A percentile compares a stretch with the other conserved stretches of the same genome.
Conservation (phyloP, 495 filamentous ascomycete species). For the Friedmanniomyces endolithicus region DNA sequence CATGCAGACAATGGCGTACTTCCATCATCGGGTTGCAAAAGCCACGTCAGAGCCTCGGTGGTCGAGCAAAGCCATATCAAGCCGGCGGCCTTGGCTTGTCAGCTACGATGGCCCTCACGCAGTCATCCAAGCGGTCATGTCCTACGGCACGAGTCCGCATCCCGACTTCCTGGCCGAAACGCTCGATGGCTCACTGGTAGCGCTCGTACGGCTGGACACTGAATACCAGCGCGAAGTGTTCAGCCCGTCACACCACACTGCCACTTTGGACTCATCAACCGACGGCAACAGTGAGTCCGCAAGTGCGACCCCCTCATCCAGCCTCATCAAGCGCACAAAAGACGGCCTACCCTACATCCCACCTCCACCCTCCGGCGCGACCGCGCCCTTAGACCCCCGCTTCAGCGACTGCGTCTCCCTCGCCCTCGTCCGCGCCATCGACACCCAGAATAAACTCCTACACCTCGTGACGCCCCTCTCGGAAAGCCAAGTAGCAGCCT, state of each 20-base stretch:
- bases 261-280: background rate
- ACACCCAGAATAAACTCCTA: slow-evolving; percentile 32
- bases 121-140: slow-evolving; percentile 41
- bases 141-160: slow-evolving; percentile 39
- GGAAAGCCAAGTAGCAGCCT: slow-evolving; percentile 2
- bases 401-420: slow-evolving; percentile 34
- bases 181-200: slow-evolving; percentile 47
- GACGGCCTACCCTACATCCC: slow-evolving; percentile 19
- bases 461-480: slow-evolving; percentile 43
- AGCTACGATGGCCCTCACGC: slow-evolving; percentile 40
- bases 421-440: slow-evolving; percentile 44
- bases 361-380: slow-evolving; percentile 1
- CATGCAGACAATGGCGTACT: slow-evolving; percentile 76
- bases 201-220: slow-evolving; percentile 42
- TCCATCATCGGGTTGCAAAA: slow-evolving; percentile 28
- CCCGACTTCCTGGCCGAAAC: slow-evolving; percentile 39
- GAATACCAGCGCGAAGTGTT: slow-evolving; percentile 3
- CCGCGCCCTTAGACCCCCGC: slow-evolving; percentile 30
- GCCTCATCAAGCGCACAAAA: slow-evolving; percentile 9
- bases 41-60: slow-evolving; percentile 38
- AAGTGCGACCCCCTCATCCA: too few species aligned
- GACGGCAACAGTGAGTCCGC: background rate
- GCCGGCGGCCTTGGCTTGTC: slow-evolving; percentile 41
- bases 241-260: background rate
- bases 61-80: slow-evolving; percentile 37